Percentiles rank a stretch among this genome's conserved stretches.
Evolutionary conservation across 2,329 filamentous ascomycete genomes (phyloP).

Genomic region (Ploettnerulaceae sp.): DNA sequence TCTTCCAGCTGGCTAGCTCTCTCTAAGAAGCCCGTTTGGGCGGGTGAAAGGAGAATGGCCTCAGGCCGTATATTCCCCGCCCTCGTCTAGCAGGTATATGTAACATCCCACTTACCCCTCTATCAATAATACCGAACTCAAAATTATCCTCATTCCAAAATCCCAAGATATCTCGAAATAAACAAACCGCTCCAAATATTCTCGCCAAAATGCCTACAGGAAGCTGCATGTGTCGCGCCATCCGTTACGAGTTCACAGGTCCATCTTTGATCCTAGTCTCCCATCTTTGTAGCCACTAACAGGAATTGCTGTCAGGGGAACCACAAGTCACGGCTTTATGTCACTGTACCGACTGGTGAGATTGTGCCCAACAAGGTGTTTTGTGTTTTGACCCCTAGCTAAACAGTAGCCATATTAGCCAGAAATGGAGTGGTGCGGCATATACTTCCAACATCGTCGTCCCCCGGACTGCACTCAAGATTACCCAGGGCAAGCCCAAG

Average conservation of each 20-base stretch:
- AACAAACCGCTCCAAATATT: neutral
- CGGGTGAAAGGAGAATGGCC: neutral
- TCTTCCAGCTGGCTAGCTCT: no score
- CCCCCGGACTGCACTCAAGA: slow-evolving; percentile 41
- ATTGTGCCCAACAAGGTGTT: slow-evolving; percentile 1
- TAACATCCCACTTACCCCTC: neutral
- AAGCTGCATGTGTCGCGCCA: slow-evolving; percentile 9
- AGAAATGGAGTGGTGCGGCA: slow-evolving; percentile 45
- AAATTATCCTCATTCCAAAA: neutral
- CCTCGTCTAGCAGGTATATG: neutral
- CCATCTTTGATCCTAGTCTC: neutral
- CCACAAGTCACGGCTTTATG: slow-evolving; percentile 43
- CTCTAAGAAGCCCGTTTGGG: no score
- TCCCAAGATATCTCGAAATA: neutral
- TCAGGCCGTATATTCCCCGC: neutral
- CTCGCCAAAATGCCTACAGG: slow-evolving; percentile 9
- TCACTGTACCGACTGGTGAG: slow-evolving; percentile 45
- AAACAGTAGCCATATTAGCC: slow-evolving; percentile 22
- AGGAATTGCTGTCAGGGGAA: slow-evolving; percentile 34
- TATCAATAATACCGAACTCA: neutral
- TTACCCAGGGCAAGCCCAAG: slow-evolving; percentile 46
- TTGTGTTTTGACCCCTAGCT: neutral
- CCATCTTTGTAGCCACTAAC: neutral
- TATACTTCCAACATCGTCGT: slow-evolving; percentile 52
- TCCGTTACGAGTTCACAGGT: slow-evolving; percentile 12